Base-by-base conservation (phyloP, 306 rosid species). In the Abrus pulchellus region DNA sequence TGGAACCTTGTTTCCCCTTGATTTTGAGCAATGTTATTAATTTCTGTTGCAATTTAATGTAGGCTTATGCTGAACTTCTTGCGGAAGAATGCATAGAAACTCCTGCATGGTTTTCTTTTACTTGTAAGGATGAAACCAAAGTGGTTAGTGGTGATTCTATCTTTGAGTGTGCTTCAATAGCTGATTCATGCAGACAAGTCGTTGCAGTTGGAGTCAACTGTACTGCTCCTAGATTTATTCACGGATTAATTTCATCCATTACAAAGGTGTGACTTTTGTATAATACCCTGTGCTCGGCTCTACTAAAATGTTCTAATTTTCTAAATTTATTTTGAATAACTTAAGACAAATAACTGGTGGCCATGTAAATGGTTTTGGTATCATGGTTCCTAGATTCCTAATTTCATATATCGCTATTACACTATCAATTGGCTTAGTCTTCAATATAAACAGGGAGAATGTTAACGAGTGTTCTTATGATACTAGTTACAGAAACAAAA, bases 31-130 rank as follows among this genome's bases (percentile, higher is more conserved):
- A 40, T 3, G 29, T 53, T 32, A 0, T 14, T 80, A 44, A 38
- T 53, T 33, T 45, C 81, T 69, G 7, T 66, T 20, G 41, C 73
- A 71, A 77, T 59, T 27, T 60, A 34, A 68, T 67, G 57, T 79
- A 92, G 98, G 97, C 97, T 45, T 93, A 85, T 81, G 93, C 87
- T 78, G 97, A 86, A 69, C 92, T 93, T 72, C 85, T 94, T 0
- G 93, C 82, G 68, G 97, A 93, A 85, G 97, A 89, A 86, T 91
- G 88, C 83, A 89, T 87, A 14, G 86, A 86, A 28, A 87, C 85
- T 80, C 99, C 99, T 6, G 97, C 93, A 1, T 94, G 99, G 99
- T 82, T 94, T 80, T 86, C 98, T 13, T 94, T 94, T 82, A 78
- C 82, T 75, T 91, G 97, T 11, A 92, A 87, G 65, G 99, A 91